Evolutionary conservation across 2,329 filamentous ascomycete genomes (phyloP).

Genomic region (Penicillium italicum): DNA sequence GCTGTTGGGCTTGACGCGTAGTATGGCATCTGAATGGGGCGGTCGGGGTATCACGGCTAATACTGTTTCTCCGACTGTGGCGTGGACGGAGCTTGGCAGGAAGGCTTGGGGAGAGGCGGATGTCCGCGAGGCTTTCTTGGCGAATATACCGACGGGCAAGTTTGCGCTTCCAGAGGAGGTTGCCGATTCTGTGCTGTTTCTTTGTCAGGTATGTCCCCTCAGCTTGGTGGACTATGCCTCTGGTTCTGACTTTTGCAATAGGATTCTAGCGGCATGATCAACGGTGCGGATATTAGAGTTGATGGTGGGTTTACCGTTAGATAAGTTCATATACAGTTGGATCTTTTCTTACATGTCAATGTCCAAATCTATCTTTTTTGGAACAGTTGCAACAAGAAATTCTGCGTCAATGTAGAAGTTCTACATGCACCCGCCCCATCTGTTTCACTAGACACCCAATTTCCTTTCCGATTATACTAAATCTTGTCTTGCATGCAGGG

Average conservation of each 20-base stretch:
- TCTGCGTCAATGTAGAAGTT: too few relatives aligned
- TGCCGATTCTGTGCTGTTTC: constrained; percentile 38
- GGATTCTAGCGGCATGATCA: constrained; percentile 43
- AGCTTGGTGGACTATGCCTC: neutral
- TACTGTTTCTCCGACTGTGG: constrained; percentile 46
- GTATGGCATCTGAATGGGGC: constrained; percentile 49
- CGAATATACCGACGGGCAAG: constrained; percentile 39
- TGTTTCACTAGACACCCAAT: too few relatives aligned
- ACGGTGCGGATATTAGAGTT: constrained; percentile 40
- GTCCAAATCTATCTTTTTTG: too few relatives aligned
- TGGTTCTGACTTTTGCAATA: constrained; percentile 7
- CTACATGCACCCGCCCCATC: too few relatives aligned
- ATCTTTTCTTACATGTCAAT: neutral
- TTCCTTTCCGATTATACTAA: too few relatives aligned
- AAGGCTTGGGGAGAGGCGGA: constrained; percentile 41
- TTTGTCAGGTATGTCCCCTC: constrained; percentile 32
- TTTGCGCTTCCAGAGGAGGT: constrained; percentile 42
- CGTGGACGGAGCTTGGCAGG: constrained; percentile 47
- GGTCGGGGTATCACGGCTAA: constrained; percentile 47
- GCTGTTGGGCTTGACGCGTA: constrained; percentile 43
- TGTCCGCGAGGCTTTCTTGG: constrained; percentile 37
- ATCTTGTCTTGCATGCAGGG: too few relatives aligned
- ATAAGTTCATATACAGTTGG: constrained; percentile 6
- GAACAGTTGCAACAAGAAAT: too few relatives aligned
- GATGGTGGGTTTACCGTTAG: constrained; percentile 42